Conservation (phyloP, 257 asterid genomes). For the Anisodus acutangulus region DNA sequence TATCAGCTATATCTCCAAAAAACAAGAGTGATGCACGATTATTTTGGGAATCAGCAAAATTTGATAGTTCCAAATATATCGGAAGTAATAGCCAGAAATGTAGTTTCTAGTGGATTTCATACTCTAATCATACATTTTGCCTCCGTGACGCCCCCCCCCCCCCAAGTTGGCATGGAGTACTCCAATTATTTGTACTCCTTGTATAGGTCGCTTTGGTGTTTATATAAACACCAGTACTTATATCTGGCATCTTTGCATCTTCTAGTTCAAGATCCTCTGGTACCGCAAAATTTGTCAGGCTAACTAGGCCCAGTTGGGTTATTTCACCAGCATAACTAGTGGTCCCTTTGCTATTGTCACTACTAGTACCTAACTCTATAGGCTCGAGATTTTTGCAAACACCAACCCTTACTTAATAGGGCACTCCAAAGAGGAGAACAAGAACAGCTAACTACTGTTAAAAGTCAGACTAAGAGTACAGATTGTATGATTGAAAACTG, state of each 20-base stretch:
- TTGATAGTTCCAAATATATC: too few species aligned
- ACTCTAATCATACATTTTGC: too few species aligned
- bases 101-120: too few species aligned
- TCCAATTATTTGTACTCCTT: too few species aligned
- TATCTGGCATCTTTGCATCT: background rate
- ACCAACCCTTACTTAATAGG: conserved; percentile 6
- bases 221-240: background rate
- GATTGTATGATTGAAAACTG: conserved; percentile 1
- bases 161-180: too few species aligned
- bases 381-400: conserved; percentile 7
- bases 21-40: too few species aligned
- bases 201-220: too few species aligned
- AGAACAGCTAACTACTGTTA: background rate
- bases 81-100: too few species aligned
- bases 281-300: background rate
- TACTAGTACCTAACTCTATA: conserved; percentile 4
- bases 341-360: background rate
- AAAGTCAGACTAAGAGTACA: conserved; percentile 15
- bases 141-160: too few species aligned
- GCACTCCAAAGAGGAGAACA: background rate
- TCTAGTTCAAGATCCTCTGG: conserved; percentile 15
- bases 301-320: background rate
- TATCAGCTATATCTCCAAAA: too few species aligned
- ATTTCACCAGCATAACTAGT: background rate
- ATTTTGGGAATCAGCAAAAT: too few species aligned